A percentile compares a stretch with the other conserved stretches of the same genome.
Evolutionary conservation across 306 rosid species (phyloP).

Genomic region (Trichosanthes truncata): DNA sequence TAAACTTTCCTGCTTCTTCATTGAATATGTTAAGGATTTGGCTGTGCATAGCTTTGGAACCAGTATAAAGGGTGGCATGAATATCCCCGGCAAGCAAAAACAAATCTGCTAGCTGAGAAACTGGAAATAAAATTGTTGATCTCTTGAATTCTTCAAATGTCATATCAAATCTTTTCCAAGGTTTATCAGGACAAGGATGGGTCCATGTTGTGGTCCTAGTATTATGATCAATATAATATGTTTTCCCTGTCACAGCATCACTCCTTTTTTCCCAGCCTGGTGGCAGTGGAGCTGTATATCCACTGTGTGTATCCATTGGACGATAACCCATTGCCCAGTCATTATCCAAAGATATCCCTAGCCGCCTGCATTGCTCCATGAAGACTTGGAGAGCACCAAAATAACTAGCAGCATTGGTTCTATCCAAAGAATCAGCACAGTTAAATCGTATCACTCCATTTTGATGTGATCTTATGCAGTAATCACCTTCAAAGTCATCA

Average conservation of each 20-base stretch:
- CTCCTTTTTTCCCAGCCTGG: conserved; percentile 99
- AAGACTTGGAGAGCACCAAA: conserved; percentile 94
- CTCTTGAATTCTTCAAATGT: conserved; percentile 87
- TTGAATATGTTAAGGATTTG: conserved; percentile 95
- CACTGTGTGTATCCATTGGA: conserved; percentile 48
- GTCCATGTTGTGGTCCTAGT: conserved; percentile 96
- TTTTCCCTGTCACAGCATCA: conserved; percentile 88
- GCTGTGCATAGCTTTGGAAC: conserved; percentile 99
- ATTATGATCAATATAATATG: conserved; percentile 84
- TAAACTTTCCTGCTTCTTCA: conserved; percentile 88
- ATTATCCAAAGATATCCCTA: conserved; percentile 86
- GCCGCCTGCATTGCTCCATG: conserved; percentile 96
- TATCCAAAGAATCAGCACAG: conserved; percentile 98
- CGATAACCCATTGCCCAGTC: conserved; percentile 59
- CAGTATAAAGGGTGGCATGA: conserved; percentile 97
- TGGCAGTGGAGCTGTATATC: conserved; percentile 87
- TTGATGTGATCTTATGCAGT: conserved; percentile 88
- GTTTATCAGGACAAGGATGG: conserved; percentile 98
- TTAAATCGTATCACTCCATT: conserved; percentile 89
- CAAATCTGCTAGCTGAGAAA: conserved; percentile 83
- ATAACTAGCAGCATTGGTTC: conserved; percentile 99
- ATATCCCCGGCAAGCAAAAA: conserved; percentile 97
- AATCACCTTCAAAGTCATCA: conserved; percentile 71
- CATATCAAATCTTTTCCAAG: conserved; percentile 99
- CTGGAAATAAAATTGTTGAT: conserved; percentile 83